phyloP scores from a whole-genome alignment of 345 rosid species.

The Erysimum cheiranthoides region DNA sequence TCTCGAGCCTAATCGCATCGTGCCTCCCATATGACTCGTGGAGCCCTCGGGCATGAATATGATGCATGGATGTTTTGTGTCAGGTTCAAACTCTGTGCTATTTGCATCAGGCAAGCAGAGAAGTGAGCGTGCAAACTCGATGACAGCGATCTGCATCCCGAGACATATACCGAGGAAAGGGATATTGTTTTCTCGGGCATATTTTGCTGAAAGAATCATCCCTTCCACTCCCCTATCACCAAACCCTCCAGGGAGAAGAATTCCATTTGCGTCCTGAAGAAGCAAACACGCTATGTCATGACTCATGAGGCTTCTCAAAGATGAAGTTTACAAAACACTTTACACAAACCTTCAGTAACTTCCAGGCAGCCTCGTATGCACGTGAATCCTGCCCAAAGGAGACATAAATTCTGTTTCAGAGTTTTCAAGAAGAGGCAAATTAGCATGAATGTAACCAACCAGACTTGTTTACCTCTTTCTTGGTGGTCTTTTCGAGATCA shows the following conservation, averaged over 20 bases:
- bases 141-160: conserved; percentile 94
- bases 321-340: neutral
- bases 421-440: conserved; percentile 11
- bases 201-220: conserved; percentile 83
- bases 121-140: conserved; percentile 80
- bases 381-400: conserved; percentile 59
- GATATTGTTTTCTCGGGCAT: conserved; percentile 77
- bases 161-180: conserved; percentile 93
- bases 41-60: conserved; percentile 98
- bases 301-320: conserved; percentile 2
- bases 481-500: conserved; percentile 78
- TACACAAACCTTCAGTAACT: conserved; percentile 63
- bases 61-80: conserved; percentile 72
- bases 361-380: conserved; percentile 77
- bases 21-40: conserved; percentile 90
- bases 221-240: conserved; percentile 95
- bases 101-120: conserved; percentile 77
- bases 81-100: conserved; percentile 81
- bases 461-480: conserved; percentile 54
- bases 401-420: neutral
- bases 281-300: neutral
- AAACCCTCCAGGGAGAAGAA: conserved; percentile 97
- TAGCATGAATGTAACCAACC: neutral
- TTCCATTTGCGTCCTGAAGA: conserved; percentile 74
- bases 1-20: conserved; percentile 94